These are phyloP conservation scores for Candida nanaspora DNA, from an alignment of 805 yeast genomes.

Conservation along the genomic window DNA sequence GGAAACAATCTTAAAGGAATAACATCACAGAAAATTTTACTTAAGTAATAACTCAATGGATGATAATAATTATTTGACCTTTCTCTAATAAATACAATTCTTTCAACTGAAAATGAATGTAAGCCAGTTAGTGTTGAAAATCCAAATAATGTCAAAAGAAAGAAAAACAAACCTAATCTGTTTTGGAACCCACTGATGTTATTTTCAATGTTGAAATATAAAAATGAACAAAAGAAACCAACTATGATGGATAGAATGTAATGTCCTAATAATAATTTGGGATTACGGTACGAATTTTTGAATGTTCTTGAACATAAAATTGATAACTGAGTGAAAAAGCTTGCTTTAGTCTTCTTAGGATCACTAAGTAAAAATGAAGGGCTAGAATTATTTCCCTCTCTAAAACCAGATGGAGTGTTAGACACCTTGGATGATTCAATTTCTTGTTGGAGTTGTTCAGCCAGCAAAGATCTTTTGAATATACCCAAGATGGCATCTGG, in stretches of 20 bases:
- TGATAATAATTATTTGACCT: conserved; percentile 91
- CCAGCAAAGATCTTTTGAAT: conserved; percentile 28
- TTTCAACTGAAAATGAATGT: conserved; percentile 80
- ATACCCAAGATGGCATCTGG: conserved; percentile 9
- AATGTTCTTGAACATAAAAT: conserved; percentile 82
- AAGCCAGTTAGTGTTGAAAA: conserved; percentile 89
- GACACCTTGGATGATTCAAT: conserved; percentile 21
- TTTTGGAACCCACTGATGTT: conserved; percentile 97
- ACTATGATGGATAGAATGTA: conserved; percentile 69
- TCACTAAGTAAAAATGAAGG: conserved; percentile 22
- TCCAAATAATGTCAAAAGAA: conserved; percentile 85
- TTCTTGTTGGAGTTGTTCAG: conserved; percentile 32
- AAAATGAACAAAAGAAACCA: conserved; percentile 78
- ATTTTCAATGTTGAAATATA: conserved; percentile 76
- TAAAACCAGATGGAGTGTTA: conserved; percentile 4
- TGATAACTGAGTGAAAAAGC: conserved; percentile 55
- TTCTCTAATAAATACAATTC: conserved; percentile 86
- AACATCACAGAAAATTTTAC: conserved; percentile 85
- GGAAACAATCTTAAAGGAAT: conserved; percentile 92
- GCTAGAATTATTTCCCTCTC: conserved; percentile 7
- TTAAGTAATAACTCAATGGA: conserved; percentile 76
- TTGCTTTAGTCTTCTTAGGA: conserved; percentile 41
- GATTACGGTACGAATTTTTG: conserved; percentile 88
- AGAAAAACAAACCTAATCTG: conserved; percentile 88
- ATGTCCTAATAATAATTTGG: conserved; percentile 79